Conservation (phyloP, 495 filamentous ascomycete genomes). For the Rhizodiscina lignyota region DNA sequence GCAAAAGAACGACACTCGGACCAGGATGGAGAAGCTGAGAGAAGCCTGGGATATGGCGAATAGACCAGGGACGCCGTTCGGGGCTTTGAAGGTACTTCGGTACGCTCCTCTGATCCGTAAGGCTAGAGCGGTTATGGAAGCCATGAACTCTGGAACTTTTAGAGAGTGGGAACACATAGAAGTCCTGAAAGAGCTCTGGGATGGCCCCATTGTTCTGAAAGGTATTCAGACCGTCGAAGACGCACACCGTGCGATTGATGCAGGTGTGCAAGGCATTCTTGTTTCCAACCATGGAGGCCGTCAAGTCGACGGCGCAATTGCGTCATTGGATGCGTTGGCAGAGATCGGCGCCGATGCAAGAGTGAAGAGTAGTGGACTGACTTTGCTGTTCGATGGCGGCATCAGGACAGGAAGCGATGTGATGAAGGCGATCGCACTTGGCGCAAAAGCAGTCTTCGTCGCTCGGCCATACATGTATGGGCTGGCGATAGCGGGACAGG, state of each 20-base stretch:
- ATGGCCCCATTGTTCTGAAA: constrained; percentile 39
- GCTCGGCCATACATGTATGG: constrained; percentile 18
- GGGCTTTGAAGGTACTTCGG: constrained; percentile 27
- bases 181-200: constrained; percentile 15
- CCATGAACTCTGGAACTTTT: constrained; percentile 32
- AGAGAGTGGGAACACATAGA: constrained; percentile 36
- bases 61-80: constrained; percentile 8
- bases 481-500: constrained; percentile 17
- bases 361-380: constrained; percentile 13
- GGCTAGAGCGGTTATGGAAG: constrained; percentile 30
- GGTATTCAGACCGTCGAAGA: constrained; percentile 38
- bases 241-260: constrained; percentile 35
- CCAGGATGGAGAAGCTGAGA: neutral
- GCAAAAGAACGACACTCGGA: constrained; percentile 4
- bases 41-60: constrained; percentile 22
- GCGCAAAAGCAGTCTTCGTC: constrained; percentile 17
- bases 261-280: constrained; percentile 37
- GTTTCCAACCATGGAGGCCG: constrained; percentile 40
- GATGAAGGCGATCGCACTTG: constrained; percentile 19
- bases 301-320: constrained; percentile 21
- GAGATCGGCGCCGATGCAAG: constrained; percentile 17
- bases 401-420: constrained; percentile 25
- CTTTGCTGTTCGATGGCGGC: constrained; percentile 21
- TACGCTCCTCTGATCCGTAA: constrained; percentile 27
- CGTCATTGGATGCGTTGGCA: constrained; percentile 16